A percentile compares a stretch with the other conserved stretches of the same genome.
Conservation (phyloP, 2,329 filamentous ascomycete species). For the Blastomyces percursus region DNA sequence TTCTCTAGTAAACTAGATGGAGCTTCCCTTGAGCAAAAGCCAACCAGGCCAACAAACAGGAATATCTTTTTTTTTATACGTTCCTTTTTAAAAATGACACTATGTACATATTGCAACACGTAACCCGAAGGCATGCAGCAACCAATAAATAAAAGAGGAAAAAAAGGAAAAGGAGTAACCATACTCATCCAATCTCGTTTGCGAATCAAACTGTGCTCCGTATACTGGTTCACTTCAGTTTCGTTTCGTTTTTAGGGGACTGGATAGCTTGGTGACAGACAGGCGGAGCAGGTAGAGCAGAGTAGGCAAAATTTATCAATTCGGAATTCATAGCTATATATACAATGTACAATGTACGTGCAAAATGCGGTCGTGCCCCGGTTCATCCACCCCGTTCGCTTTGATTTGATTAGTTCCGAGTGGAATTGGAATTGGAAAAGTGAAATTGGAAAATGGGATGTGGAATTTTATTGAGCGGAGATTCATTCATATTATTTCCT, state of each 20-base stretch:
- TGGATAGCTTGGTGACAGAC: background rate
- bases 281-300: background rate
- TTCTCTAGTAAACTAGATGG: no score
- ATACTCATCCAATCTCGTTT: background rate
- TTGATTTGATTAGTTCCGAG: background rate
- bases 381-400: background rate
- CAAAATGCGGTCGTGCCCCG: background rate
- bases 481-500: background rate
- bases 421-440: background rate
- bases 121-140: background rate
- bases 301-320: background rate
- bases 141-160: background rate
- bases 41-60: background rate
- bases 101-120: background rate
- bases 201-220: background rate
- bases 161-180: background rate
- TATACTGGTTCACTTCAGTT: background rate
- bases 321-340: background rate
- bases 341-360: background rate
- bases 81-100: background rate
- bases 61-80: background rate
- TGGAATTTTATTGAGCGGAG: background rate
- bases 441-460: background rate
- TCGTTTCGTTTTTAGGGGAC: background rate
- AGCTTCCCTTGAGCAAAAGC: no score